Evolutionary conservation across 495 filamentous ascomycete species (phyloP), one percentile per base, ranked within the genome.

Genomic region (Podospora fimiseda): DNA sequence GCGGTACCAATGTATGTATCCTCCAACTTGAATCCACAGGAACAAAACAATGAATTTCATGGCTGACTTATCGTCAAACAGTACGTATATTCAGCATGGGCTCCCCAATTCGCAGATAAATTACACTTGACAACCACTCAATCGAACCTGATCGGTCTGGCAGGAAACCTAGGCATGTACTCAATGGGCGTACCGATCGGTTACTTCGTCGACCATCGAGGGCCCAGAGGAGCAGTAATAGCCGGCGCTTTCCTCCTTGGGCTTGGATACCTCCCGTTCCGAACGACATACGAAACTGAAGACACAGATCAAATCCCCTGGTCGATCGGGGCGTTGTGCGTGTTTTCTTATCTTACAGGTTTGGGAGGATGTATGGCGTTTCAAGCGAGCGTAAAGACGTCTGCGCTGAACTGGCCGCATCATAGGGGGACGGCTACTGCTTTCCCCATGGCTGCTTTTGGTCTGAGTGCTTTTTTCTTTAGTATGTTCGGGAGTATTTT

Each of bases 1-100:
- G 89, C 68, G 92, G 92, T 53, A 95, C 91, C 41, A 96, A 96
- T 73, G 91, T 94, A 70, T 50, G 58, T 57, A 19, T 39, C 8
- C 19, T 16, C 45, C 16, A 14, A 22, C 27, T 20, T 38, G 37
- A 9, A 23, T 15, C 22, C 11, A 3, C 16, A 38, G n/a, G n/a
- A n/a, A n/a, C n/a, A n/a, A n/a, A n/a, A n/a, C n/a, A n/a, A n/a
- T n/a, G n/a, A n/a, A n/a, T n/a, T n/a, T n/a, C n/a, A n/a, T n/a
- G n/a, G n/a, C n/a, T n/a, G n/a, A n/a, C n/a, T n/a, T n/a, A n/a
- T n/a, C n/a, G n/a, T n/a, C 18, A 3, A 20, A 47, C 60, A 95
- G 90, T 98, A 98, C 81, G 94, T 91, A 57, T 98, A 96, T 64
- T 96, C 90, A 50, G 94, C 93, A 71, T 98, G 94, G 90, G 92